Evolutionary conservation across 176 grass and related monocot species (phyloP).

Genomic region (Cymbopogon citratus): DNA sequence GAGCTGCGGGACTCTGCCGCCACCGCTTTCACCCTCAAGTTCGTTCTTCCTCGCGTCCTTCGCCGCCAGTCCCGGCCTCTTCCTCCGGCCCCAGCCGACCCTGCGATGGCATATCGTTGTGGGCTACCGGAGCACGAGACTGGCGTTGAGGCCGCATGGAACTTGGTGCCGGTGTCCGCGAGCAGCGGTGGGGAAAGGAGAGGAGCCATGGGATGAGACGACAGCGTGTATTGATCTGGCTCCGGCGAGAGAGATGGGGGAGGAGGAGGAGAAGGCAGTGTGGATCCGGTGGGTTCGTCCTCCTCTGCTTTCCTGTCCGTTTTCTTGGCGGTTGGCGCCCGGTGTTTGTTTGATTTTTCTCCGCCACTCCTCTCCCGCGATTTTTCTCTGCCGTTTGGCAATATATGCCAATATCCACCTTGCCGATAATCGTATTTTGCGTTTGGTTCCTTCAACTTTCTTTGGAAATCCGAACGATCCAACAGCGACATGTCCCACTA

Average conservation of each 20-base stretch:
- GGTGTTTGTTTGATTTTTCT: slow-evolving; percentile 35
- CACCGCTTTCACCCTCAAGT: slow-evolving; percentile 35
- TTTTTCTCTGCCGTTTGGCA: slow-evolving; percentile 30
- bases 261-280: not conserved
- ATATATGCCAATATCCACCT: not conserved
- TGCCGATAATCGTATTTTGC: not conserved
- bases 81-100: slow-evolving; percentile 9
- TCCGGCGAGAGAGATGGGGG: not conserved
- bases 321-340: slow-evolving; percentile 38
- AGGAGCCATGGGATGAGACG: slow-evolving; percentile 10
- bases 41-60: slow-evolving; percentile 21
- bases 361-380: slow-evolving; percentile 49
- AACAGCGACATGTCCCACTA: not conserved
- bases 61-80: not conserved
- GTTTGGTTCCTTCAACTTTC: not conserved
- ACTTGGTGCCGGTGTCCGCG: slow-evolving; percentile 31
- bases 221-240: not conserved
- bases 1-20: slow-evolving; percentile 31
- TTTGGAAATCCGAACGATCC: not conserved
- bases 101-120: slow-evolving; percentile 22
- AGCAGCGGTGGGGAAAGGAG: slow-evolving; percentile 38
- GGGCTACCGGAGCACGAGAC: slow-evolving; percentile 32
- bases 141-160: slow-evolving; percentile 31
- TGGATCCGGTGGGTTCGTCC: not conserved
- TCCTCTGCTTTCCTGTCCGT: slow-evolving; percentile 16